These are phyloP conservation scores for Endocladia muricata DNA, from an alignment of 31 red algal species.

Conservation along the genomic window DNA sequence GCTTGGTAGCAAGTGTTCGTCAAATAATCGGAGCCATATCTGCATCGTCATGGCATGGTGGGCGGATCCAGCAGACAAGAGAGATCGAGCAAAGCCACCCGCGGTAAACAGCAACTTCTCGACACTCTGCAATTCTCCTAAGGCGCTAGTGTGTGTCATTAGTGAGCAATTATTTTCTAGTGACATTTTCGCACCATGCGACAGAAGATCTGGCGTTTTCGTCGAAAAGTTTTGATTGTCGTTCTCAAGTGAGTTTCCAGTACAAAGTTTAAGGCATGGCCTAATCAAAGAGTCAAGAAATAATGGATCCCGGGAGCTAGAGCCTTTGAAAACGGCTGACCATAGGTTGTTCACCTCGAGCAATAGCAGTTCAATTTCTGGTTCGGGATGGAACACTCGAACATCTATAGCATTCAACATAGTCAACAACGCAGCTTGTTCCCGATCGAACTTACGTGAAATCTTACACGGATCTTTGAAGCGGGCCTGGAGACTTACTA, in stretches of 20 bases:
- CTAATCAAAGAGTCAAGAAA: conserved; percentile 36
- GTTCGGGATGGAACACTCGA: not conserved
- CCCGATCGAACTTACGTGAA: conserved; percentile 4
- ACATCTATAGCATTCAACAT: not conserved
- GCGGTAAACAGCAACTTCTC: conserved; percentile 43
- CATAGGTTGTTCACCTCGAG: conserved; percentile 41
- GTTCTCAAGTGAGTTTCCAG: not conserved
- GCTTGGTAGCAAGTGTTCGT: conserved; percentile 15
- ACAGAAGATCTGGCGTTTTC: conserved; percentile 2
- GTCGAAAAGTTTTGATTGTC: not conserved
- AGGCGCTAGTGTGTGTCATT: conserved; percentile 1
- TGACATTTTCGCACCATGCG: not conserved
- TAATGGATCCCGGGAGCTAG: conserved; percentile 11
- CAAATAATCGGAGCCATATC: conserved; percentile 20
- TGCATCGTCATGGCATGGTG: not conserved
- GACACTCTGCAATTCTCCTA: conserved; percentile 12
- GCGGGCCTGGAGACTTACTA: not conserved
- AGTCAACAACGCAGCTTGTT: conserved; percentile 28
- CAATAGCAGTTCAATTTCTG: not conserved
- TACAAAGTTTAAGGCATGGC: conserved; percentile 9
- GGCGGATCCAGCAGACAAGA: conserved; percentile 14
- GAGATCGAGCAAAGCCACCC: conserved; percentile 30
- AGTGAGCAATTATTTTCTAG: not conserved
- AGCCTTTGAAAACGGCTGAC: conserved; percentile 17
- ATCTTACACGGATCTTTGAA: not conserved